These are phyloP conservation scores for Herpetospermum pedunculosum DNA, from an alignment of 306 rosid species.

Conservation along the genomic window DNA sequence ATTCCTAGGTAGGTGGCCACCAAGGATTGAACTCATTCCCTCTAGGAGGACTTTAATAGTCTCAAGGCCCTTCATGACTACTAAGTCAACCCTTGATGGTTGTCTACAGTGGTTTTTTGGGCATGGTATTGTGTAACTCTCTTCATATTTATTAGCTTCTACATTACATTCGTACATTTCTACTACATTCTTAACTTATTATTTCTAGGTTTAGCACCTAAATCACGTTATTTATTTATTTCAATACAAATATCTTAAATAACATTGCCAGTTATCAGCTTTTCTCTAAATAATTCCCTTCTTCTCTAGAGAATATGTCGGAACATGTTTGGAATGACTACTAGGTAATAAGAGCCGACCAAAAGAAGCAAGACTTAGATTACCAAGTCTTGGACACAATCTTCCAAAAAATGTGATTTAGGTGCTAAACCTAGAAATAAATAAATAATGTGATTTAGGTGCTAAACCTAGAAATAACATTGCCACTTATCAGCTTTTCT, in stretches of 20 bases:
- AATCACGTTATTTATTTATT: not conserved
- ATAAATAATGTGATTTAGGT: too few species aligned
- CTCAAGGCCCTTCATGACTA: too few species aligned
- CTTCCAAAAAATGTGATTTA: too few species aligned
- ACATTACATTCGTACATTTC: too few species aligned
- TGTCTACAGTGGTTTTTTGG: too few species aligned
- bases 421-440: too few species aligned
- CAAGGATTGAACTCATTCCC: too few species aligned
- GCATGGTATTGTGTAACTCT: not conserved
- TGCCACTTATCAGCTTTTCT: not conserved
- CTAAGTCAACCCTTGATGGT: too few species aligned
- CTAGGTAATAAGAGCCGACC: not conserved
- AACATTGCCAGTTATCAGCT: not conserved
- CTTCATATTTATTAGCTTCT: not conserved
- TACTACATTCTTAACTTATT: too few species aligned
- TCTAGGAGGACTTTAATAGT: too few species aligned
- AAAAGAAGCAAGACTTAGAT: not conserved
- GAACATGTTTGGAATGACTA: not conserved
- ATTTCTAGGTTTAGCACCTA: not conserved
- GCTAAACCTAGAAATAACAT: too few species aligned
- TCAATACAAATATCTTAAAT: not conserved
- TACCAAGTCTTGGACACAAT: not conserved
- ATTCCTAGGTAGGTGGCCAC: too few species aligned
- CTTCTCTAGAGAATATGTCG: not conserved
- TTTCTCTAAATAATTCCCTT: not conserved